phyloP scores from a whole-genome alignment of 768 basidiomycete genomes.

The Boletus bicolor region DNA sequence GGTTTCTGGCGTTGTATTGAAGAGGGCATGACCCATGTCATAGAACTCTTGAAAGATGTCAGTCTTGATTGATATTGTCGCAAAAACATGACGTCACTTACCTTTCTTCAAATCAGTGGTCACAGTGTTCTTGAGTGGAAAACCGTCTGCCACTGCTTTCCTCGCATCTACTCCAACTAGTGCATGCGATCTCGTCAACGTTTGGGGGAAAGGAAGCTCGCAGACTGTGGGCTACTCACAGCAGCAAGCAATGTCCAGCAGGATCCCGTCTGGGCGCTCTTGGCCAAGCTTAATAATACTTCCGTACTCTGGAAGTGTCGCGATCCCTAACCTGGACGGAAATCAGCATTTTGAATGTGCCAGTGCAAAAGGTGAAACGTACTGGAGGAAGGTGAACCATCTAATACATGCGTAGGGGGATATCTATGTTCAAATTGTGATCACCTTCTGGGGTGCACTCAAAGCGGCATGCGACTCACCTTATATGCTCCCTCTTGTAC shows the following conservation, averaged over 20 bases:
- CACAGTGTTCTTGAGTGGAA: constrained; percentile 37
- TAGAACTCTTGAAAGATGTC: constrained; percentile 43
- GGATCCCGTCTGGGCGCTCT: constrained; percentile 35
- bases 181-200: not conserved
- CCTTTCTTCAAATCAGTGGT: constrained; percentile 40
- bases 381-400: constrained; percentile 25
- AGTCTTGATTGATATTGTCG: not conserved
- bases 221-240: constrained; percentile 26
- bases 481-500: constrained; percentile 32
- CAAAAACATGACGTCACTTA: constrained; percentile 1
- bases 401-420: constrained; percentile 30
- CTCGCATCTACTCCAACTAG: constrained; percentile 35
- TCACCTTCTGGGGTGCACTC: not conserved
- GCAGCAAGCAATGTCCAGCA: constrained; percentile 47
- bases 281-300: constrained; percentile 35
- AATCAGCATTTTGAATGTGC: not conserved
- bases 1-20: constrained; percentile 48
- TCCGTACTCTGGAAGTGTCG: constrained; percentile 17
- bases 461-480: constrained; percentile 7
- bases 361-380: not conserved
- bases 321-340: constrained; percentile 10
- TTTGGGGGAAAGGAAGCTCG: not conserved
- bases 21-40: constrained; percentile 58
- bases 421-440: constrained; percentile 11
- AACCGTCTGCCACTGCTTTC: constrained; percentile 42